Base-by-base conservation (phyloP, 164 flowering plant genomes). In the Aristolochia contorta region DNA sequence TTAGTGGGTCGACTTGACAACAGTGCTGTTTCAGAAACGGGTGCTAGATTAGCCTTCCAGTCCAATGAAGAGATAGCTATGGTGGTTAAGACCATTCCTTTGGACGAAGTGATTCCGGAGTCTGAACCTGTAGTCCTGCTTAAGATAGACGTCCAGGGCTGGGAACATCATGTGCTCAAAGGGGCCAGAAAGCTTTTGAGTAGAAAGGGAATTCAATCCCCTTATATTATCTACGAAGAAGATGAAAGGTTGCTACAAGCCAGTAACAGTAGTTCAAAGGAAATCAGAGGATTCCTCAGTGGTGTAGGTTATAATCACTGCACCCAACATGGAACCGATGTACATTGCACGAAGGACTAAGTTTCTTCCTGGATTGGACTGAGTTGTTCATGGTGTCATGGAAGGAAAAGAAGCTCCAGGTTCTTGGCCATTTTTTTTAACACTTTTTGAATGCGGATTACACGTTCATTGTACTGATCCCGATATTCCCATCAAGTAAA, bases 61-160 rank as follows among this genome's bases (percentile, higher is more conserved):
- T 84, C 96, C 22, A 94, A 94, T 65, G 87, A 94, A 75, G 96
- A 88, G 74, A 69, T 94, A 52, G 88, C 72, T 56, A 66, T 94
- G 49, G 82, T 86, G 79, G 96, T 91, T 19, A 77, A 69, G 61
- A 68, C 97, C 47, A 72, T 91, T 24, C 97, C 95, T 25, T 85
- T 94, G 43, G 95, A 94, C 66, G 80, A 86, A 24, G 78, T 94
- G 20, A 79, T 94, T 56, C 76, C 79, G n/a, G 95, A 85, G 13
- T 68, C 88, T 7, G 86, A 79, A 56, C 76, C 67, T 7, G 91
- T 94, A 56, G 64, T 86, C 25, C 70, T 93, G 65, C 70, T 93
- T 48, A 94, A 94, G 68, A 89, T 94, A 24, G 99, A 94, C 70
- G 99, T 94, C 69, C 99, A 94, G 62, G 99, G 99, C 20, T 94